These are phyloP conservation scores for Xylaria scruposa DNA, from an alignment of 495 filamentous ascomycete genomes.

Conservation along the genomic window DNA sequence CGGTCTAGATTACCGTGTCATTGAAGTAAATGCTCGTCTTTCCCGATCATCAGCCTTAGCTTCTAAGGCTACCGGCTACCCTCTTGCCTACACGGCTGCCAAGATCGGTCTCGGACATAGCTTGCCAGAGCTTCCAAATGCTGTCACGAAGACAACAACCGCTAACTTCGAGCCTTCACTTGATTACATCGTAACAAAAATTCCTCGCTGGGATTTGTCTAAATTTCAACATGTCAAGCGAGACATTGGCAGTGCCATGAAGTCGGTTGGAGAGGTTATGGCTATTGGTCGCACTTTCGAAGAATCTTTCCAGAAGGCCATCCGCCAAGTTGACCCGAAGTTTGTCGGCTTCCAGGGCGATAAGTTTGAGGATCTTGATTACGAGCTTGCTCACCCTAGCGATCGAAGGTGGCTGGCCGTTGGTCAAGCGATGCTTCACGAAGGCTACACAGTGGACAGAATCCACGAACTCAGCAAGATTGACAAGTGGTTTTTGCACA, in stretches of 20 bases:
- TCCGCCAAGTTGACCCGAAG: slow-evolving; percentile 91
- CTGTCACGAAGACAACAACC: slow-evolving; percentile 97
- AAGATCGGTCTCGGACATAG: slow-evolving; percentile 97
- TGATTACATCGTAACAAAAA: slow-evolving; percentile 98
- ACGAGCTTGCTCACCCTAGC: slow-evolving; percentile 86
- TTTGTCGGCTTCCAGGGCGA: slow-evolving; percentile 95
- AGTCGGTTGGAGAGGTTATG: slow-evolving; percentile 99
- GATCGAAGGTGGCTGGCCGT: slow-evolving; percentile 97
- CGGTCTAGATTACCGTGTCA: slow-evolving; percentile 94
- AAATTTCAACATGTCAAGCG: slow-evolving; percentile 99
- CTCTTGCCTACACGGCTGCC: slow-evolving; percentile 93
- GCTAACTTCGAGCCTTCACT: slow-evolving; percentile 98
- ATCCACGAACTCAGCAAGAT: slow-evolving; percentile 96
- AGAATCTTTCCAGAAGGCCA: slow-evolving; percentile 99
- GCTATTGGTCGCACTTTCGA: slow-evolving; percentile 98
- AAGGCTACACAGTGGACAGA: slow-evolving; percentile 88
- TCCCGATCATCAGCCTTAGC: slow-evolving; percentile 95
- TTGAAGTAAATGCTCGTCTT: slow-evolving; percentile 97
- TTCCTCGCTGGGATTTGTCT: slow-evolving; percentile 94
- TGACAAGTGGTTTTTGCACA: slow-evolving; percentile 95
- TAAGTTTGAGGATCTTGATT: slow-evolving; percentile 91
- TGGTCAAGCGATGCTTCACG: slow-evolving; percentile 96
- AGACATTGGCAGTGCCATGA: slow-evolving; percentile 97
- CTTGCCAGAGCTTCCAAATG: slow-evolving; percentile 93
- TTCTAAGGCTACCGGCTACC: slow-evolving; percentile 97